Evolutionary conservation across 2,329 filamentous ascomycete species (phyloP), one percentile per base, ranked within the genome.

Genomic region (Botrytis sinoallii): DNA sequence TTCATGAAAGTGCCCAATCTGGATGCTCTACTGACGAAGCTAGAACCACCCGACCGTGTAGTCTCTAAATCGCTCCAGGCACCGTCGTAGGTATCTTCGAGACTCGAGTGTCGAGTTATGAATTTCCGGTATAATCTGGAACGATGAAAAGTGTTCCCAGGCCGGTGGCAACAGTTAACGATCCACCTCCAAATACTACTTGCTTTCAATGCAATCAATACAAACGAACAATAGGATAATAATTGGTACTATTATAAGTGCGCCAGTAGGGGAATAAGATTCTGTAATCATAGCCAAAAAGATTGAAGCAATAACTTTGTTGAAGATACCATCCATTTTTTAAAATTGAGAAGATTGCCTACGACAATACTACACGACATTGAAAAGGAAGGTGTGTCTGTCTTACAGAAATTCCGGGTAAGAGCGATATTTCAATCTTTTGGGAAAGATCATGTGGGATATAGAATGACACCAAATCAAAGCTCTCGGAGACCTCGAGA

Each of bases 161-260:
- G 74, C 77, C 74, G 65, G 74, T 74, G 73, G 75, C 73, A 78
- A 74, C 65, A 73, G 35, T 68, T 46, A 61, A 74, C 57, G 46
- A 79, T 75, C 44, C 73, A 74, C 72, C 78, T 74, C 69, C 69
- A 78, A 75, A 76, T 74, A 70, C 77, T 75, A 57, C 77, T 72
- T 55, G 76, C 75, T 73, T 81, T 79, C 44, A 82, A 71, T 44
- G 78, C 79, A 70, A 81, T 77, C 73, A 77, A 80, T 77, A 80
- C 80, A 76, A 76, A 79, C 79, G 46, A 78, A 79, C 72, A 74
- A 76, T 75, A 79, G 81, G 55, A 86, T 81, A 73, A 83, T 78
- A 74, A 86, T 85, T 59, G 85, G 85, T 72, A 86, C 83, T 65
- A 86, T 78, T 73, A 86, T 81, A 75, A 86, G 80, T 73, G 82